Evolutionary conservation across 345 rosid species (phyloP).

Genomic region (Eucalyptus curtisii): DNA sequence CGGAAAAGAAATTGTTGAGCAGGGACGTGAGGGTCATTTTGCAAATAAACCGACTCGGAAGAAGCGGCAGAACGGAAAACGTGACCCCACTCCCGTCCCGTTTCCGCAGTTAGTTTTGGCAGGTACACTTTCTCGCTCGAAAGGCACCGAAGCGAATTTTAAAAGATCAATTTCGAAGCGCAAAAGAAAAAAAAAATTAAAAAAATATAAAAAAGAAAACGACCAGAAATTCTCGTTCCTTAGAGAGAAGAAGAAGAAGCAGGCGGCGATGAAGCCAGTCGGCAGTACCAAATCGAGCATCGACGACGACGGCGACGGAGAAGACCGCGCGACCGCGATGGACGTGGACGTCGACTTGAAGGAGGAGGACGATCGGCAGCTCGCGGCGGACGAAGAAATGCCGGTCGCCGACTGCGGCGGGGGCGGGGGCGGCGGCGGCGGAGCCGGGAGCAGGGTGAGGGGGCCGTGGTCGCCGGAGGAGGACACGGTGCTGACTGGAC

Average conservation of each 20-base stretch:
- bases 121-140: not conserved
- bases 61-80: not conserved
- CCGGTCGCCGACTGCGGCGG: not conserved
- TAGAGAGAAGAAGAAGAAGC: not conserved
- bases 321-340: not conserved
- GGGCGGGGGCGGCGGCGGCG: not conserved
- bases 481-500: conserved; percentile 26
- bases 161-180: not conserved
- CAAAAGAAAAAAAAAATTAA: not conserved
- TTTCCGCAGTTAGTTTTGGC: not conserved
- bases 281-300: not conserved
- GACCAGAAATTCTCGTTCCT: not conserved
- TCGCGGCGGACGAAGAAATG: not conserved
- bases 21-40: not conserved
- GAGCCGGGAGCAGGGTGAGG: conserved; percentile 12
- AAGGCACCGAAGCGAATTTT: not conserved
- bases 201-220: not conserved
- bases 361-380: not conserved
- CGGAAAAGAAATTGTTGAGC: not conserved
- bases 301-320: not conserved
- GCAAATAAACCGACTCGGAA: not conserved
- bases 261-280: not conserved
- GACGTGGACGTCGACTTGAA: not conserved
- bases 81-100: not conserved
- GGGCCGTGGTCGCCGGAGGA: conserved; percentile 55